Evolutionary conservation across 1,284 basidiomycete species (phyloP).

Genomic region (Pyrrhoderma noxium): DNA sequence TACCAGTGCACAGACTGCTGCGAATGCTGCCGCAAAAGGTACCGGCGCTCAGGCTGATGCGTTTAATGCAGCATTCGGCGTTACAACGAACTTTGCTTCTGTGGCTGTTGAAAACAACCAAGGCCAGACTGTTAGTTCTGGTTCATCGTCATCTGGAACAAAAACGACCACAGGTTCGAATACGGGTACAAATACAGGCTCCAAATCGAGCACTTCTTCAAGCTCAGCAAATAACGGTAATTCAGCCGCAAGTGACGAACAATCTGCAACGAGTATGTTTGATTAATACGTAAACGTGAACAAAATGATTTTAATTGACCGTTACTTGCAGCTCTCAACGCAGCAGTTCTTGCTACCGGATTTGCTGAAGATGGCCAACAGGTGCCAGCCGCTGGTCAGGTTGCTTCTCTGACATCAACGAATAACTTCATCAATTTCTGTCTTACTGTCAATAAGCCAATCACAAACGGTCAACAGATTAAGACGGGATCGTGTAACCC

Average conservation of each 20-base stretch:
- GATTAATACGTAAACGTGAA: too few species aligned
- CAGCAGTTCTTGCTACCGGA: conserved; percentile 34
- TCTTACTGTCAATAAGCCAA: conserved; percentile 23
- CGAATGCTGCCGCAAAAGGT: conserved; percentile 15
- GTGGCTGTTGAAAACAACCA: conserved; percentile 7
- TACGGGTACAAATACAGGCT: background rate
- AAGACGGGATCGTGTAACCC: conserved; percentile 36
- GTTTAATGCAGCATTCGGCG: conserved; percentile 15
- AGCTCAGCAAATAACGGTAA: background rate
- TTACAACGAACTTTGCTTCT: conserved; percentile 16
- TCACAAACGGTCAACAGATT: conserved; percentile 41
- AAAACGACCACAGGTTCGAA: background rate
- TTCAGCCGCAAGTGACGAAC: conserved; percentile 4
- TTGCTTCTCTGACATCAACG: conserved; percentile 38
- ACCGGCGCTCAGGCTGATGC: conserved; percentile 19
- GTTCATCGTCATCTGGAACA: background rate
- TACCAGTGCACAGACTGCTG: conserved; percentile 15
- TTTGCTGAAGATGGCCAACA: conserved; percentile 41
- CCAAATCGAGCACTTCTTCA: background rate
- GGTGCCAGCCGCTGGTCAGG: conserved; percentile 37
- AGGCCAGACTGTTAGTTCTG: conserved; percentile 10
- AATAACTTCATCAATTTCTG: conserved; percentile 54
- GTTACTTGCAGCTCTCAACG: conserved; percentile 31
- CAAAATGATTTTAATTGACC: background rate
- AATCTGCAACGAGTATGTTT: conserved; percentile 11